These are phyloP conservation scores for Pulveroboletus sp. DNA, from an alignment of 768 basidiomycete species.

Conservation along the genomic window DNA sequence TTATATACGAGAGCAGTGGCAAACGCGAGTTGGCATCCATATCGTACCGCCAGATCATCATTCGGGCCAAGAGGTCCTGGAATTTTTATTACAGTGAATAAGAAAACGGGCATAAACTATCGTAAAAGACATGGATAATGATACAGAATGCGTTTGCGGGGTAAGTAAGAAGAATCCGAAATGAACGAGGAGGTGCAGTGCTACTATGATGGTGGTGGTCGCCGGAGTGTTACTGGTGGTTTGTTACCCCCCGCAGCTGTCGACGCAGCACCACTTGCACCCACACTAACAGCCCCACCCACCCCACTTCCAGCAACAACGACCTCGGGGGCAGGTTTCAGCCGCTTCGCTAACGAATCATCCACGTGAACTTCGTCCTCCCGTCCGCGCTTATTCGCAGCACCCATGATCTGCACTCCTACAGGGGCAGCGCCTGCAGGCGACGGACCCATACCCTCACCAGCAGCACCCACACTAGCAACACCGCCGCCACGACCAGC, in stretches of 20 bases:
- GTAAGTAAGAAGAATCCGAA: neutral
- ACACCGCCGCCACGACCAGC: slow-evolving; percentile 18
- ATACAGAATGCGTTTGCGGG: slow-evolving; percentile 14
- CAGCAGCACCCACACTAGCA: no score
- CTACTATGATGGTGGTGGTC: slow-evolving; percentile 24
- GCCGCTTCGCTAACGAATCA: slow-evolving; percentile 63
- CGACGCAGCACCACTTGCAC: neutral
- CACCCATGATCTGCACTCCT: slow-evolving; percentile 61
- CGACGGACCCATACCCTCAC: slow-evolving; percentile 18
- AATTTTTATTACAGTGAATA: no score
- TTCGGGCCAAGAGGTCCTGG: no score
- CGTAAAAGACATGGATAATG: slow-evolving; percentile 15
- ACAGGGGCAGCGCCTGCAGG: slow-evolving; percentile 24
- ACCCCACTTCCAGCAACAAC: neutral
- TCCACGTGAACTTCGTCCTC: slow-evolving; percentile 51
- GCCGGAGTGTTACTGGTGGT: slow-evolving; percentile 34
- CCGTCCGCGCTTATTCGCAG: slow-evolving; percentile 61
- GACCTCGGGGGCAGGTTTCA: slow-evolving; percentile 49
- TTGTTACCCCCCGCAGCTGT: slow-evolving; percentile 20
- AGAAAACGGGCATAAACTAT: neutral
- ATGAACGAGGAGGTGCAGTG: no score
- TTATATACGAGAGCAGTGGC: no score
- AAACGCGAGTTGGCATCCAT: no score
- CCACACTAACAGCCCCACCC: neutral
- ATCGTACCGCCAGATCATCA: no score